phyloP scores from a whole-genome alignment of 371 early-diverging fungal genomes.

The Chytridium lagenaria region DNA sequence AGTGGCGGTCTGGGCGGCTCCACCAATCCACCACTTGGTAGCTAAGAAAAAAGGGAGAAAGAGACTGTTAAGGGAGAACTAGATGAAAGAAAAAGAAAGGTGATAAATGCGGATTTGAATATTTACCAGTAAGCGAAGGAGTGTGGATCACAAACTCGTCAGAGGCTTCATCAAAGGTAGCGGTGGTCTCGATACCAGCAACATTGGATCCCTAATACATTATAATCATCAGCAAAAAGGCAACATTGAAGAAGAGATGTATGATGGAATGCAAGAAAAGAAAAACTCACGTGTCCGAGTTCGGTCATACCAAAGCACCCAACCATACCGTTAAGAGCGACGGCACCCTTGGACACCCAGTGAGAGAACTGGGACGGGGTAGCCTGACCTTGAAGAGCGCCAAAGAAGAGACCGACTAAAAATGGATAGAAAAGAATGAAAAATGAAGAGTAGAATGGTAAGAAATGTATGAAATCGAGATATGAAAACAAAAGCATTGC shows the following conservation, averaged over 20 bases:
- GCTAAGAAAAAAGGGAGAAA: too few relatives aligned
- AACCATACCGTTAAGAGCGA: conserved; percentile 77
- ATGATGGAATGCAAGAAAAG: too few relatives aligned
- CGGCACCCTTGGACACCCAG: conserved; percentile 89
- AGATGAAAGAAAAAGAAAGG: not conserved
- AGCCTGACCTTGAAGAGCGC: conserved; percentile 87
- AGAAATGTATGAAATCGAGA: too few relatives aligned
- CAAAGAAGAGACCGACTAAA: conserved; percentile 79
- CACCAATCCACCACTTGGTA: conserved; percentile 96
- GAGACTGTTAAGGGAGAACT: not conserved
- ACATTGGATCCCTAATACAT: conserved; percentile 68
- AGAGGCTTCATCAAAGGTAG: conserved; percentile 81
- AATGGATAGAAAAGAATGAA: too few relatives aligned
- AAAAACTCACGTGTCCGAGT: conserved; percentile 62
- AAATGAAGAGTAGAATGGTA: not conserved
- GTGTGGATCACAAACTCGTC: conserved; percentile 75
- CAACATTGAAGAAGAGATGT: not conserved
- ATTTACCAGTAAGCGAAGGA: conserved; percentile 70
- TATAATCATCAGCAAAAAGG: not conserved
- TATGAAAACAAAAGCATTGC: too few relatives aligned
- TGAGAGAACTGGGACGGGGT: conserved; percentile 83
- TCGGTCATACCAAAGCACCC: conserved; percentile 96
- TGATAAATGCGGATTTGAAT: too few relatives aligned
- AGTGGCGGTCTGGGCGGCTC: conserved; percentile 70
- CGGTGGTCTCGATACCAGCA: conserved; percentile 87